These are phyloP conservation scores for Debaryomyces fabryi DNA, from an alignment of 1,139 yeast genomes.

Conservation along the genomic window DNA sequence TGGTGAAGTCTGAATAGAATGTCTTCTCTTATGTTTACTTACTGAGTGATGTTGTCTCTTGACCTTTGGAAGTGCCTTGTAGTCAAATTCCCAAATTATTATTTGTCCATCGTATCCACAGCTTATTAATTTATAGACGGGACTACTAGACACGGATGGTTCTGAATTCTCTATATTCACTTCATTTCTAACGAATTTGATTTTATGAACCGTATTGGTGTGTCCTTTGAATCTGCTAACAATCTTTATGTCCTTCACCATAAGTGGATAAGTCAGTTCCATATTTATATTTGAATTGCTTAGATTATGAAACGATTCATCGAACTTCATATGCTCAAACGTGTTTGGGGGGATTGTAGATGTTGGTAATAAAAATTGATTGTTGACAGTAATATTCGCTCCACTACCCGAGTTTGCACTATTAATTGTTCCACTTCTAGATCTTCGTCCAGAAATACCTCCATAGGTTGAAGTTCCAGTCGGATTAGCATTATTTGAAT, in stretches of 20 bases:
- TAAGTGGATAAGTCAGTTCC: constrained; percentile 32
- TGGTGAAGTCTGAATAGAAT: constrained; percentile 15
- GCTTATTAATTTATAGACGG: constrained; percentile 59
- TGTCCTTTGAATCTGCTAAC: constrained; percentile 66
- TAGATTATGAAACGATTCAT: constrained; percentile 6
- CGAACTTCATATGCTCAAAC: constrained; percentile 18
- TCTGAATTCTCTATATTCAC: constrained; percentile 17
- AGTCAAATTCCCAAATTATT: constrained; percentile 74
- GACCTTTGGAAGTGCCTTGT: constrained; percentile 57
- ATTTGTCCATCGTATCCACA: constrained; percentile 74
- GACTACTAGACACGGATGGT: constrained; percentile 21
- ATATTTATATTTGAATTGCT: constrained; percentile 3
- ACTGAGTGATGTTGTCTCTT: constrained; percentile 22
- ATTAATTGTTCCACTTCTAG: constrained; percentile 43
- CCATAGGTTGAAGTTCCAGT: constrained; percentile 11
- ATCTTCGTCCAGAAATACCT: constrained; percentile 26
- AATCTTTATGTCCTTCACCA: constrained; percentile 44
- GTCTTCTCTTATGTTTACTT: constrained; percentile 9
- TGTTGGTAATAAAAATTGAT: constrained; percentile 25
- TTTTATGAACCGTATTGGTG: constrained; percentile 59
- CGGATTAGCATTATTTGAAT: constrained; percentile 18
- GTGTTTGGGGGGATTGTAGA: constrained; percentile 26
- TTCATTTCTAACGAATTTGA: constrained; percentile 34
- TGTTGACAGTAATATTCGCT: constrained; percentile 9
- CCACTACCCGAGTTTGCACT: constrained; percentile 25